These are phyloP conservation scores for Fusarium dimerum DNA, from an alignment of 2,329 filamentous ascomycete genomes.

Conservation along the genomic window DNA sequence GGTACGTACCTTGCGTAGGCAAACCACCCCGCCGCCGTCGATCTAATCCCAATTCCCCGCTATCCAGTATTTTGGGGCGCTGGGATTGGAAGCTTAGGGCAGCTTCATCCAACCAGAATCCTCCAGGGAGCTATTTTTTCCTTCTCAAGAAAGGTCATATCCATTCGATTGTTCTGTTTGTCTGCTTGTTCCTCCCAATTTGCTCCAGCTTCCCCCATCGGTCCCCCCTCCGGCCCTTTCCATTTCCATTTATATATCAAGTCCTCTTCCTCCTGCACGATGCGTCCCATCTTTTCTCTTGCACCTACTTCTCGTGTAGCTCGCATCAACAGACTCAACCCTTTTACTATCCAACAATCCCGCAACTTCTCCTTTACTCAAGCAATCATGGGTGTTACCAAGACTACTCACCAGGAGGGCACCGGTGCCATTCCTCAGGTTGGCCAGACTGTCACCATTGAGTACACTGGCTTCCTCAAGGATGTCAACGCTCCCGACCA, in stretches of 20 bases:
- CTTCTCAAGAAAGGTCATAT: neutral
- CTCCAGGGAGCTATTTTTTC: neutral
- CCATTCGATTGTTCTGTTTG: neutral
- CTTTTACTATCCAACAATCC: constrained; percentile 17
- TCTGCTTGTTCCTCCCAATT: neutral
- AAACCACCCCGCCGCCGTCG: constrained; percentile 28
- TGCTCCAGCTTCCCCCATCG: constrained; percentile 13
- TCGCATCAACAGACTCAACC: constrained; percentile 19
- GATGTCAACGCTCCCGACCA: constrained; percentile 60
- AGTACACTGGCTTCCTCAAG: constrained; percentile 89
- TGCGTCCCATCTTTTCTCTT: constrained; percentile 21
- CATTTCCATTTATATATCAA: constrained; percentile 20
- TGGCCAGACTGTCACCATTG: constrained; percentile 78
- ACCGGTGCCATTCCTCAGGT: constrained; percentile 59
- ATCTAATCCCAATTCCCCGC: constrained; percentile 14
- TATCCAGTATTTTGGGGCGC: constrained; percentile 15
- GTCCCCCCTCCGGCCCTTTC: constrained; percentile 5
- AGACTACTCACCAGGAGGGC: constrained; percentile 64
- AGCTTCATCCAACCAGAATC: constrained; percentile 16
- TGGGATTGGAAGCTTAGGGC: constrained; percentile 20
- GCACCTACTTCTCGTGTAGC: constrained; percentile 19
- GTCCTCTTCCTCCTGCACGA: constrained; percentile 11
- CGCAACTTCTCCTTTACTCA: constrained; percentile 23
- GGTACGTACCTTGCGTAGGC: constrained; percentile 8
- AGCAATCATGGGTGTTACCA: constrained; percentile 70